phyloP scores from a whole-genome alignment of 768 basidiomycete genomes.

The Boletus rufocinnamomeus region DNA sequence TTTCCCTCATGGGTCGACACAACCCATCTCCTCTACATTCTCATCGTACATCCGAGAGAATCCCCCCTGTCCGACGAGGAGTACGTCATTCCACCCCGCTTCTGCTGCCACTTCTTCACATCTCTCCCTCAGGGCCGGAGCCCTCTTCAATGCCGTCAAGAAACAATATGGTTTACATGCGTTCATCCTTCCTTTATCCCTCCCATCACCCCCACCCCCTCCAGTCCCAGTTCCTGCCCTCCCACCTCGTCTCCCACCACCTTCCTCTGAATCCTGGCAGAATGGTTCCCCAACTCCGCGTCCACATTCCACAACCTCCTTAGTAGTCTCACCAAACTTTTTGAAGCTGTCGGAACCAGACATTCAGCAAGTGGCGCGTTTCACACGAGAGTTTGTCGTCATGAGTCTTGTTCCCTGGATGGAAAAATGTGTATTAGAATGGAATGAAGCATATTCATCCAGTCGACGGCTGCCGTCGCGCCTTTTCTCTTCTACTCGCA shows the following conservation, averaged over 20 bases:
- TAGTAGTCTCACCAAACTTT: slow-evolving; percentile 25
- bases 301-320: neutral
- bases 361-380: slow-evolving; percentile 71
- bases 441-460: slow-evolving; percentile 88
- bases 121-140: slow-evolving; percentile 56
- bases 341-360: slow-evolving; percentile 68
- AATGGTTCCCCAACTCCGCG: slow-evolving; percentile 15
- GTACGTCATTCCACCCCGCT: slow-evolving; percentile 47
- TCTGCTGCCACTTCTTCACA: slow-evolving; percentile 10
- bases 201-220: slow-evolving; percentile 64
- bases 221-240: slow-evolving; percentile 68
- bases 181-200: slow-evolving; percentile 62
- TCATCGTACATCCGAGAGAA: slow-evolving; percentile 73
- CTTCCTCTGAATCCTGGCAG: slow-evolving; percentile 29
- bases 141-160: slow-evolving; percentile 84
- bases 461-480: slow-evolving; percentile 79
- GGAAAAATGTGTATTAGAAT: slow-evolving; percentile 90
- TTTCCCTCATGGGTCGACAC: slow-evolving; percentile 83
- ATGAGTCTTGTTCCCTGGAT: slow-evolving; percentile 95
- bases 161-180: slow-evolving; percentile 82
- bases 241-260: slow-evolving; percentile 66
- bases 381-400: slow-evolving; percentile 84
- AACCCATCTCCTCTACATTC: slow-evolving; percentile 66
- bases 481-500: slow-evolving; percentile 83
- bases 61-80: slow-evolving; percentile 78